Evolutionary conservation across 129 eudicot species (phyloP), one percentile per base, ranked within the genome.

Genomic region (Flaveria brownii): DNA sequence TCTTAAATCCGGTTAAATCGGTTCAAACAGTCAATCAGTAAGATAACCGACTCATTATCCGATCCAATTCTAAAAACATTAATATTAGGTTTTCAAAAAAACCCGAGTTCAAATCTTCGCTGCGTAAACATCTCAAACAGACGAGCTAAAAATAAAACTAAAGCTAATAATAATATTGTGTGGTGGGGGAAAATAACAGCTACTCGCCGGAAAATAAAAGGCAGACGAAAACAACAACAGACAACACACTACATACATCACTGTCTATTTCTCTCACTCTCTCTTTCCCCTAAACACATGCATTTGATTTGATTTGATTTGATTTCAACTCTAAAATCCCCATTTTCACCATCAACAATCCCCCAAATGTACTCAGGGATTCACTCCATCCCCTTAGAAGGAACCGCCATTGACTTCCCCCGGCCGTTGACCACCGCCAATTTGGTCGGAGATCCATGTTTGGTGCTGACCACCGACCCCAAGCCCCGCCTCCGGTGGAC

Each of bases 401-500:
- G 85, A 46, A 79, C 41, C 8, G 41, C 41, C 41, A 36, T 36
- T 36, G 41, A 69, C 72, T 68, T 60, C 62, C 45, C 75, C 25
- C 79, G 81, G 25, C 74, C 78, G 15, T 68, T 86, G 46, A 89
- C 88, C n/a, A 82, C 85, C 46, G 62, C 85, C 46, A 80, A 62
- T 49, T 47, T 82, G 72, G 82, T 79, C 70, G 90, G 87, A 71
- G 98, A 92, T 75, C 83, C 96, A 46, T 90, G 98, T 50, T 49
- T 93, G 10, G 95, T 93, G 16, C 72, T 93, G 55, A 86, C 98
- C 39, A 74, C 96, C 0, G 98, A 93, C 72, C 98, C 96, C 0
- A 90, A 88, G 82, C 98, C 98, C 3, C 85, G 98, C 0, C 98
- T 93, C 75, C 91, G 98, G 0, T 93, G 98, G 98, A 93, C 97